Conservation (phyloP, 2,329 filamentous ascomycete species). For the Thielaviopsis euricoi region DNA sequence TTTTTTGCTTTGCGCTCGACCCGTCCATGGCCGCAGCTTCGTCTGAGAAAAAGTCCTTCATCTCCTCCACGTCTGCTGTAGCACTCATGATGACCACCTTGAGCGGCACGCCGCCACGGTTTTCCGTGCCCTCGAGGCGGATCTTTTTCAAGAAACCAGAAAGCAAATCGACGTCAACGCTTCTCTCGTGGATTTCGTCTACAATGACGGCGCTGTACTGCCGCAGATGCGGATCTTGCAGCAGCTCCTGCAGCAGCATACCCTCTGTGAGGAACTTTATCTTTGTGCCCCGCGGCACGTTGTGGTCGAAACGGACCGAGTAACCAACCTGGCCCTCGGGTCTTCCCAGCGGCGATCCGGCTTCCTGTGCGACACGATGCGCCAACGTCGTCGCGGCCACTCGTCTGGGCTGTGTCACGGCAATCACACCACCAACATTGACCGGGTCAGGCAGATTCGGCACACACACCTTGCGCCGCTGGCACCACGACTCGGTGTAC, state of each 20-base stretch:
- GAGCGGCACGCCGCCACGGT: conserved; percentile 54
- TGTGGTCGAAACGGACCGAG: conserved; percentile 85
- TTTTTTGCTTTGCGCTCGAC: conserved; percentile 8
- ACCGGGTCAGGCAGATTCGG: conserved; percentile 21
- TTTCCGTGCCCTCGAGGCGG: conserved; percentile 42
- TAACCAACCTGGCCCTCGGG: conserved; percentile 56
- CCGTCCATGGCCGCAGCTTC: not conserved
- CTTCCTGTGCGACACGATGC: conserved; percentile 69
- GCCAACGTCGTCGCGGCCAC: conserved; percentile 89
- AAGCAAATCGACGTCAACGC: conserved; percentile 82
- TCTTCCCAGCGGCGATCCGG: conserved; percentile 31
- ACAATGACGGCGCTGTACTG: conserved; percentile 85
- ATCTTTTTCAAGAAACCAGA: conserved; percentile 77
- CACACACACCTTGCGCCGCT: conserved; percentile 31
- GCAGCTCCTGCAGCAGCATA: conserved; percentile 85
- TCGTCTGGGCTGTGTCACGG: conserved; percentile 87
- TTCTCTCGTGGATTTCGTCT: conserved; percentile 93
- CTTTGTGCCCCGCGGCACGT: conserved; percentile 60
- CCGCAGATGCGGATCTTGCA: conserved; percentile 65
- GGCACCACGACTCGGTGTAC: conserved; percentile 63
- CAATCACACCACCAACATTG: conserved; percentile 61
- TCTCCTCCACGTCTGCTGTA: conserved; percentile 71
- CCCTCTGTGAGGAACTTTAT: conserved; percentile 95
- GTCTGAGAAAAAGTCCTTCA: conserved; percentile 48
- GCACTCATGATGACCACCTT: conserved; percentile 96